Evolutionary conservation across 2,329 filamentous ascomycete species (phyloP), one percentile per base, ranked within the genome.

Genomic region (Talaromyces sp.): DNA sequence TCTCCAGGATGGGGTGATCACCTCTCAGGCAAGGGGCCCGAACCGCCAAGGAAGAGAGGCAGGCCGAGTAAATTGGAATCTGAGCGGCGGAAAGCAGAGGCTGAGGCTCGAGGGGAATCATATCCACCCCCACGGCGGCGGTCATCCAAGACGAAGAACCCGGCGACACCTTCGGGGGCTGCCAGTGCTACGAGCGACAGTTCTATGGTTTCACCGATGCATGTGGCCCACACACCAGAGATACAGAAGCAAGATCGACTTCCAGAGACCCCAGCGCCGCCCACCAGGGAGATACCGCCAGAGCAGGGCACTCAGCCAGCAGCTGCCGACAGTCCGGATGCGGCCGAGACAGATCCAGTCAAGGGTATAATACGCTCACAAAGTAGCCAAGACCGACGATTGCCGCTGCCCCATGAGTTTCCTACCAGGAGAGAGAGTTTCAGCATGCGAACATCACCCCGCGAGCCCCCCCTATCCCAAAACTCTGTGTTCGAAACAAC

Each of bases 21-120:
- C 27, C 43, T 65, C 6, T 41, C 62, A 21, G 49, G 62, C 24
- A 64, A 65, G 62, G 60, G 50, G 38, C 68, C 69, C 41, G 73
- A 77, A 55, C 73, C 71, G 35, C 74, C 70, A 58, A 69, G 73
- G 51, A 77, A 77, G 72, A 70, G 76, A 58, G 76, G 76, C n/a
- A 73, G 76, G 17, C 76, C 76, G 61, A 78, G 70, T 63, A 78
- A 78, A 67, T 69, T 68, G 35, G 76, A 78, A 62, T 69, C 71
- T 3, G 75, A 77, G 62, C 70, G 74, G 54, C 75, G 75, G 35
- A 75, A 68, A 61, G 68, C 70, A 26, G 69, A 67, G 51, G 74
- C 75, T 43, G 73, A 76, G 64, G 71, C 73, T 38, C 72, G 70
- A 32, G 75, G 75, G 17, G 74, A 77, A 63, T 66, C 66, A 17